Evolutionary conservation across 202 grass and related monocot genomes (phyloP).

Genomic region (Saccharum hybrid): DNA sequence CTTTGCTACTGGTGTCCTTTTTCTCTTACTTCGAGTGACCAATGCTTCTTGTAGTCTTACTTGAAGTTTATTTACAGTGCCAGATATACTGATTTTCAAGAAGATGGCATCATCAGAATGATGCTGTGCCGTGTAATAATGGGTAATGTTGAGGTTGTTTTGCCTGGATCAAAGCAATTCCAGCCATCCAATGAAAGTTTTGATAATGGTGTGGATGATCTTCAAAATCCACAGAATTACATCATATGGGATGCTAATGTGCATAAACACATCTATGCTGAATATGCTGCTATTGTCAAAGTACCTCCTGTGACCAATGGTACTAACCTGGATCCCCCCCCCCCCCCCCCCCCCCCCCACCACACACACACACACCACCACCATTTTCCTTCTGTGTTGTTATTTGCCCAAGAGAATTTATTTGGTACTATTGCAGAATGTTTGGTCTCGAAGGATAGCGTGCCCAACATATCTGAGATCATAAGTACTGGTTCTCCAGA

Average conservation of each 20-base stretch:
- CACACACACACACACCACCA: neutral
- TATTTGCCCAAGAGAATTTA: slow-evolving; percentile 26
- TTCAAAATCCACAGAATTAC: slow-evolving; percentile 78
- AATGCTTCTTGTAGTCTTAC: slow-evolving; percentile 39
- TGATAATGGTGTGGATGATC: slow-evolving; percentile 78
- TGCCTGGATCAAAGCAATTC: slow-evolving; percentile 70
- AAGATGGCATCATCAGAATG: slow-evolving; percentile 74
- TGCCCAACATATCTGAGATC: slow-evolving; percentile 47
- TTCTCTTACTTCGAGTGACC: slow-evolving; percentile 28
- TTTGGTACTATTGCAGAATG: slow-evolving; percentile 48
- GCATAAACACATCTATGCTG: slow-evolving; percentile 70
- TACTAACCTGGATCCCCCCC: slow-evolving; percentile 28
- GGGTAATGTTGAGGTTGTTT: slow-evolving; percentile 76
- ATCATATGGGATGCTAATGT: slow-evolving; percentile 72
- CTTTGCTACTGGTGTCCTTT: neutral
- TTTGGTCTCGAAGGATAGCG: slow-evolving; percentile 50
- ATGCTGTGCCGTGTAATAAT: slow-evolving; percentile 88
- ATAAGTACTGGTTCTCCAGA: slow-evolving; percentile 54
- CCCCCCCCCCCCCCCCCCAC: neutral
- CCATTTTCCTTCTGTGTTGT: slow-evolving; percentile 27
- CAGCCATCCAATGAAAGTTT: slow-evolving; percentile 68
- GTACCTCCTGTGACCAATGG: slow-evolving; percentile 56
- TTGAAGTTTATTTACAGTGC: slow-evolving; percentile 52
- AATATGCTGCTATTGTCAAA: slow-evolving; percentile 72
- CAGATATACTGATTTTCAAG: slow-evolving; percentile 58